Evolutionary conservation across 352 stramenopile genomes (phyloP), one percentile per base, ranked within the genome.

Genomic region (Globisporangium barbulae): DNA sequence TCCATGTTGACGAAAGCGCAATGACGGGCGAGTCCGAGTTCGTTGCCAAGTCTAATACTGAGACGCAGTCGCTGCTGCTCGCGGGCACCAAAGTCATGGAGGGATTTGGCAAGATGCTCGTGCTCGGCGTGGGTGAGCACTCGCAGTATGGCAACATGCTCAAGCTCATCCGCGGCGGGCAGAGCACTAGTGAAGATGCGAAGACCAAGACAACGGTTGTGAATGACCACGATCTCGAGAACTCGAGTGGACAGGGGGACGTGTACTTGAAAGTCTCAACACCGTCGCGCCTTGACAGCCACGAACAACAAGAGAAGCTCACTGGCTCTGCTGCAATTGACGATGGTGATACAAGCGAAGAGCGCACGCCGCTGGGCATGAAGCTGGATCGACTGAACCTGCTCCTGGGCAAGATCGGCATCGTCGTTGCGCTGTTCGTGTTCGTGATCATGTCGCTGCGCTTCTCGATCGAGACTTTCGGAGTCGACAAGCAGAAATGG

Each of bases 121-220:
- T 94, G 48, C 78, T 93, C 22, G 87, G 83, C 15, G 91, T 98
- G 15, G 91, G 92, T n/a, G 80, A 84, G 30, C 72, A 96, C 62
- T 91, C 76, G 8, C 86, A 97, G 71, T 87, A 89, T 41, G 81
- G 87, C 8, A 93, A 96, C 62, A 91, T 93, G 48, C 78, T 77
- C 61, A 81, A 78, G 44, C 68, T 97, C 17, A 78, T 80, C 47
- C 42, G 69, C 31, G 63, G 66, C 54, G 53, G 28, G 57, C 5
- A 53, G 13, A 60, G 22, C 35, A 3, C 12, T n/a, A 39, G 39
- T 12, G 13, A 48, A n/a, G 42, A 25, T 5, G 15, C 42, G 0
- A 39, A 50, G 39, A n/a, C 48, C 12, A 15, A 48, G 22, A 17
- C 3, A 25, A 0, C 15, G 3, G 22, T 10, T 13, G 42, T 61